Percentiles rank a stretch among this genome's conserved stretches.
Conservation (phyloP, 441 rosid genomes). For the Pelargonium fulgidum region DNA sequence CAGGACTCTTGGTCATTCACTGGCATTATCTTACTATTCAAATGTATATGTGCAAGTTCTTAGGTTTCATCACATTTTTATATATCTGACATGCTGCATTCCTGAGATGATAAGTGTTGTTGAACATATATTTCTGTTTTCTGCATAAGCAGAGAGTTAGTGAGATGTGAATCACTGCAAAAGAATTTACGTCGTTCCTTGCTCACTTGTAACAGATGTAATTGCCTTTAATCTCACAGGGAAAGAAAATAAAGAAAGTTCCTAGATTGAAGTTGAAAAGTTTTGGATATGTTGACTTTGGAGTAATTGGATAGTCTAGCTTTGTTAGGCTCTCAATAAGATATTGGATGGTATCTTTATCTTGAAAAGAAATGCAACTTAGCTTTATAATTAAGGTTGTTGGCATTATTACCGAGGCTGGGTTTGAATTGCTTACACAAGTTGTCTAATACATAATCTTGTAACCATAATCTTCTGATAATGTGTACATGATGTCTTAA, state of each 20-base stretch:
- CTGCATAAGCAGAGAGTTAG: background rate
- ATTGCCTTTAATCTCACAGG: background rate
- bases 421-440: background rate
- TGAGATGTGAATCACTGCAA: background rate
- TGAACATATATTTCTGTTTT: background rate
- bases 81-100: background rate
- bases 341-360: background rate
- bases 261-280: background rate
- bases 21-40: background rate
- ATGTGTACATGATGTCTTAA: no score
- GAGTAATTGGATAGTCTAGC: background rate
- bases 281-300: background rate
- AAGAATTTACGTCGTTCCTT: background rate
- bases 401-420: background rate
- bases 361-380: background rate
- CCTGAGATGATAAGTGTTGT: background rate
- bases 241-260: background rate
- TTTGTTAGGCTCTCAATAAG: background rate
- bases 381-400: background rate
- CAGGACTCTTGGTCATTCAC: background rate
- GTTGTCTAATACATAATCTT: background rate
- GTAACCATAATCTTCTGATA: no score
- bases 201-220: background rate
- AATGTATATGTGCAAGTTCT: background rate
- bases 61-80: background rate